These are phyloP conservation scores for Akanthomyces lecanii DNA, from an alignment of 2,329 filamentous ascomycete species.

Conservation along the genomic window DNA sequence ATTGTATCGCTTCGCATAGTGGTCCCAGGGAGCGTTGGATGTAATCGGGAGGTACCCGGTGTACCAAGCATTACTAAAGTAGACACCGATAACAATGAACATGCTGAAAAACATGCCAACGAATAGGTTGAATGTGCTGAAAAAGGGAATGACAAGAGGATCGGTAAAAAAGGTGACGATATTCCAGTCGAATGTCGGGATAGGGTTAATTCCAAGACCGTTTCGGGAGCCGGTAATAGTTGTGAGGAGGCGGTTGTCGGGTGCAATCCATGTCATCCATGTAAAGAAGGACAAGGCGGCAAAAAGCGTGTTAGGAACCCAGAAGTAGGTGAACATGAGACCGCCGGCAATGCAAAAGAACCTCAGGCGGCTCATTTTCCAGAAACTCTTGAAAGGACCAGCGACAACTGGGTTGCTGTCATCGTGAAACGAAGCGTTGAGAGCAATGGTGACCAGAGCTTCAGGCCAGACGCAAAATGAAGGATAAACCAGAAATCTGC, in stretches of 20 bases:
- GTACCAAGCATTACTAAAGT: conserved; percentile 40
- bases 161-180: conserved; percentile 27
- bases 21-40: conserved; percentile 38
- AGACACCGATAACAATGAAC: conserved; percentile 38
- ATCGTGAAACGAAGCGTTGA: conserved; percentile 29
- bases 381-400: conserved; percentile 30
- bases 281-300: conserved; percentile 42
- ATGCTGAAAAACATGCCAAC: conserved; percentile 33
- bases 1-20: conserved; percentile 36
- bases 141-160: conserved; percentile 33
- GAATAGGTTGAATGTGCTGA: conserved; percentile 37
- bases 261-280: conserved; percentile 49
- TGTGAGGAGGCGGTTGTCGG: conserved; percentile 33
- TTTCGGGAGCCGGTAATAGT: conserved; percentile 33
- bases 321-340: conserved; percentile 48
- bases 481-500: conserved; percentile 46
- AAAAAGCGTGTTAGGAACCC: conserved; percentile 49
- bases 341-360: conserved; percentile 41
- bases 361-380: conserved; percentile 32
- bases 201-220: conserved; percentile 35
- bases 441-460: conserved; percentile 42
- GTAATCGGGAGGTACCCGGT: conserved; percentile 45
- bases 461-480: conserved; percentile 48
- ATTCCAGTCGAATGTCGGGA: conserved; percentile 40
- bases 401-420: conserved; percentile 20